Conservation (phyloP, 805 yeast species). For the Zygoascus flipseniorum region DNA sequence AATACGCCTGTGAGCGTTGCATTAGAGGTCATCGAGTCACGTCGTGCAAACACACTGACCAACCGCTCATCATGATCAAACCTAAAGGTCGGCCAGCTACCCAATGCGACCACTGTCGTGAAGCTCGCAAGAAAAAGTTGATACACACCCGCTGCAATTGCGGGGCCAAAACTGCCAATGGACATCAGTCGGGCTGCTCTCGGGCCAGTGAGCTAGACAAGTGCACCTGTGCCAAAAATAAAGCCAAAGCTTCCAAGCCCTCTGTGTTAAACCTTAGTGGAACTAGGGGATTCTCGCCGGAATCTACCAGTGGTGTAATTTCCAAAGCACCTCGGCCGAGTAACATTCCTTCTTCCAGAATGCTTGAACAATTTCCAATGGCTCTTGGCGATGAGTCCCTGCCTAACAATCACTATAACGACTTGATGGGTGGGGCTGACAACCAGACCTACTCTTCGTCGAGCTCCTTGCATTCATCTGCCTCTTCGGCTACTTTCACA, state of each 20-base stretch:
- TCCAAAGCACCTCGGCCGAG: neutral
- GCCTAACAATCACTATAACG: neutral
- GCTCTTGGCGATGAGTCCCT: neutral
- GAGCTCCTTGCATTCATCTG: neutral
- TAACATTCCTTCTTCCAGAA: neutral
- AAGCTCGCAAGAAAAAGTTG: constrained; percentile 17
- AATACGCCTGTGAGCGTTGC: constrained; percentile 94
- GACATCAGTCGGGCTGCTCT: constrained; percentile 16
- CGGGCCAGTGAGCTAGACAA: constrained; percentile 13
- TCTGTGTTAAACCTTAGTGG: neutral
- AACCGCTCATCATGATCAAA: constrained; percentile 84
- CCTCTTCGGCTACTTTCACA: neutral
- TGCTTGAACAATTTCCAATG: neutral
- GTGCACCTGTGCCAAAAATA: constrained; percentile 19
- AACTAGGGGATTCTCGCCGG: neutral
- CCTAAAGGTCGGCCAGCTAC: constrained; percentile 96
- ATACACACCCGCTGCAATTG: constrained; percentile 30
- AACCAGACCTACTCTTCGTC: neutral
- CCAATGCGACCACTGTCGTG: constrained; percentile 71
- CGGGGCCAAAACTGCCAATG: constrained; percentile 13
- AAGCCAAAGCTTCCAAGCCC: neutral
- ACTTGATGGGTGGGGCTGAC: neutral
- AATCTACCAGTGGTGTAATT: neutral
- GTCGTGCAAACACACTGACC: constrained; percentile 85
- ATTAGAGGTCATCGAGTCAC: constrained; percentile 95